Conservation (phyloP, 257 asterid genomes). For the Solanum etuberosum region DNA sequence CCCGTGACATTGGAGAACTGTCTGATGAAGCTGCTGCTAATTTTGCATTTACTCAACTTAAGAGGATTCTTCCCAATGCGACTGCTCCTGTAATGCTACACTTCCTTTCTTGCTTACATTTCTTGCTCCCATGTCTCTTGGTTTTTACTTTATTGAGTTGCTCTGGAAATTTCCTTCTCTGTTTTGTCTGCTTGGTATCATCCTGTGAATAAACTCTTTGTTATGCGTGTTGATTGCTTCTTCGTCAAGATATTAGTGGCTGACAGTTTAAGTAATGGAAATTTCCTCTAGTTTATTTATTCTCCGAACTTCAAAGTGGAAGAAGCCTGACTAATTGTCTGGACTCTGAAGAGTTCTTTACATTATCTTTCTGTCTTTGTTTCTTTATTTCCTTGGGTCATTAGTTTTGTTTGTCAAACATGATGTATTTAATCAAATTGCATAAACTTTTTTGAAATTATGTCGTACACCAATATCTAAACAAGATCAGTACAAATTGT, state of each 20-base stretch:
- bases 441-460: not conserved
- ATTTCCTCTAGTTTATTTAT: not conserved
- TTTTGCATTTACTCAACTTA: conserved; percentile 75
- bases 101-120: not conserved
- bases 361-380: not conserved
- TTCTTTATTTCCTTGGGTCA: not conserved
- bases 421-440: not conserved
- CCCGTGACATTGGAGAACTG: conserved; percentile 81
- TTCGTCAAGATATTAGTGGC: not conserved
- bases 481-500: not conserved
- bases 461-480: not conserved
- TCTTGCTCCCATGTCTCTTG: not conserved
- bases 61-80: conserved; percentile 79
- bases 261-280: not conserved
- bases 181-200: not conserved
- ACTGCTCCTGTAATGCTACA: conserved; percentile 51
- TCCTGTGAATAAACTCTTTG: not conserved
- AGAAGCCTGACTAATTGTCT: not conserved
- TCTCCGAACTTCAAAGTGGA: not conserved
- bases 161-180: not conserved
- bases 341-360: not conserved
- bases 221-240: not conserved
- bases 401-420: not conserved
- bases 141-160: not conserved
- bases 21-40: conserved; percentile 83